These are phyloP conservation scores for Lentinula lateritia DNA, from an alignment of 768 basidiomycete genomes.

Conservation along the genomic window DNA sequence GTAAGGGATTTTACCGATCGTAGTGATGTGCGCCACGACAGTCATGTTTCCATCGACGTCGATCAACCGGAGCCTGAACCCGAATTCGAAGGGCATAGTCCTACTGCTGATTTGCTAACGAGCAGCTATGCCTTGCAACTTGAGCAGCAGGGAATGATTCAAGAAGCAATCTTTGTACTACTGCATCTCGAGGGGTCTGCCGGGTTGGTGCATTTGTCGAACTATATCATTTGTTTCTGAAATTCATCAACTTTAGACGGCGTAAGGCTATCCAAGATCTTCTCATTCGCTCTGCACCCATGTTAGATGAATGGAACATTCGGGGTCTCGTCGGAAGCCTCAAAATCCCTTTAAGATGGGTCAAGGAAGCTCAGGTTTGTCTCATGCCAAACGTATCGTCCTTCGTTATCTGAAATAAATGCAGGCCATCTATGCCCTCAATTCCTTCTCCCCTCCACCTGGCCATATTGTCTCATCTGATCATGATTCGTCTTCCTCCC, in stretches of 20 bases:
- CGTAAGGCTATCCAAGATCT: conserved; percentile 80
- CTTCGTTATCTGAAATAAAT: neutral
- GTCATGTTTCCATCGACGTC: conserved; percentile 18
- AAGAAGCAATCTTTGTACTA: conserved; percentile 85
- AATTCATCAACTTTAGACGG: conserved; percentile 46
- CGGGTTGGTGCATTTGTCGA: conserved; percentile 49
- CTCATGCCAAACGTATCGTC: neutral
- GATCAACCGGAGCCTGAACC: conserved; percentile 26
- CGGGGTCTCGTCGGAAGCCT: conserved; percentile 70
- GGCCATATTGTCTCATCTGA: conserved; percentile 44
- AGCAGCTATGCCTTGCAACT: conserved; percentile 84
- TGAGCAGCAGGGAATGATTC: conserved; percentile 74
- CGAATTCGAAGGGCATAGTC: conserved; percentile 69
- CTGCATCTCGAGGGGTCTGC: conserved; percentile 78
- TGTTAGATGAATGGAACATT: conserved; percentile 67
- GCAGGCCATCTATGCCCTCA: conserved; percentile 64
- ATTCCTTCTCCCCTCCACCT: conserved; percentile 25
- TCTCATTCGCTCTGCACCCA: conserved; percentile 60
- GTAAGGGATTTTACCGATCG: conserved; percentile 88
- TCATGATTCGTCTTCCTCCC: neutral
- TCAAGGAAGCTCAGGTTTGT: conserved; percentile 82
- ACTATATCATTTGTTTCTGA: conserved; percentile 1
- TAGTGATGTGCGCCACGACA: conserved; percentile 34
- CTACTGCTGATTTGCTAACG: conserved; percentile 77
- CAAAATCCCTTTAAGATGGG: conserved; percentile 79